Base-by-base conservation (phyloP, 2,329 filamentous ascomycete genomes). In the Mycosphaerelloides madeirae region DNA sequence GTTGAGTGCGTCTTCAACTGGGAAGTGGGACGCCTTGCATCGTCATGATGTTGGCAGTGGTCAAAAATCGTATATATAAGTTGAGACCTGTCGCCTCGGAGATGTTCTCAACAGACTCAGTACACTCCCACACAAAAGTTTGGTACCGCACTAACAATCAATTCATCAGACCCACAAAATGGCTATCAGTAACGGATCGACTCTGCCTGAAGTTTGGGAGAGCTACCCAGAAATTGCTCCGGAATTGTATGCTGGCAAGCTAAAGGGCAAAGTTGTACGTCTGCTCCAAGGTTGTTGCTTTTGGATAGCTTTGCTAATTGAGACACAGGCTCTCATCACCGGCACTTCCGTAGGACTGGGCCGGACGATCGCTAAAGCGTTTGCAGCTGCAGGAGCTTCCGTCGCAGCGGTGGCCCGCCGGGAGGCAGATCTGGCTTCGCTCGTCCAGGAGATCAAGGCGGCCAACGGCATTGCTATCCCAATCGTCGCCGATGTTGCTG, bases 301-400 rank as follows among this genome's bases (percentile, higher is more conserved):
- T 25, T 6, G 6, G 9, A 25, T 25, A 9, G 22, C 22, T 9
- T 25, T 9, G 22, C 22, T 25, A 9, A 25, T 25, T 9, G 22
- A 25, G 9, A 25, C 9, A 25, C 9, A 25, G 22, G 22, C 22
- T 6, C 22, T 57, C 9, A 46, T 58, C 16, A 60, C 57, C 6
- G 55, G 57, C 32, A 51, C 49, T 25, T 56, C 55, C 12, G 47
- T 47, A 4, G 51, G 49, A 19, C 39, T 52, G 6, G 51, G 51
- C 19, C 49, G 51, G 13, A 38, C 46, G 15, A 54, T 49, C 19
- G 41, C 45, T 12, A 39, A 49, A 32, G 41, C 43, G 8, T 54
- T 47, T 31, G 43, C 46, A 12, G 43, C 39, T 5, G 49, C 52
- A 22, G 51, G 51, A 9, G 45, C 49, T 13, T 32, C 19, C 9